These are phyloP conservation scores for Desmodesmus armatus DNA, from an alignment of 139 green algal genomes.

Conservation along the genomic window DNA sequence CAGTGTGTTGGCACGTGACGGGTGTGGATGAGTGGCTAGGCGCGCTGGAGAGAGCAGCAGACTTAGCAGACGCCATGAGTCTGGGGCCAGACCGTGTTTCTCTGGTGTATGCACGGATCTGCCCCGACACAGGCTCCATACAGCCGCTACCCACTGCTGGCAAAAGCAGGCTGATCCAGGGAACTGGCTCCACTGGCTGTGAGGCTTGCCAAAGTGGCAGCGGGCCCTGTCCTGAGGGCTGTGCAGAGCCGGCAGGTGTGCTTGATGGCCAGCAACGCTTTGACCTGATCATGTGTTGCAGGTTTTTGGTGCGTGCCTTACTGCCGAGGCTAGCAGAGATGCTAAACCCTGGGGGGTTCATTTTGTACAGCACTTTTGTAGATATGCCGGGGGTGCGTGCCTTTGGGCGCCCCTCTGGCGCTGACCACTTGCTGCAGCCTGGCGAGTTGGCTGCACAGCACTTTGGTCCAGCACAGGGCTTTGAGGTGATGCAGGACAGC, in stretches of 20 bases:
- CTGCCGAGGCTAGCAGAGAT: slow-evolving; percentile 19
- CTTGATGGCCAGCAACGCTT: background rate
- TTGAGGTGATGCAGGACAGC: slow-evolving; percentile 48
- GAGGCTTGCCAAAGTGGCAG: background rate
- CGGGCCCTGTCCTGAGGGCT: too few species aligned
- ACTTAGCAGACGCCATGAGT: slow-evolving; percentile 19
- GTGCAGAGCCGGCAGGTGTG: too few species aligned
- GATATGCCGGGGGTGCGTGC: slow-evolving; percentile 46
- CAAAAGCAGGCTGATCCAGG: background rate
- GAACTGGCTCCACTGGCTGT: background rate
- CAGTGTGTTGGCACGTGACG: slow-evolving; percentile 44
- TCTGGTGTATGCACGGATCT: slow-evolving; percentile 11
- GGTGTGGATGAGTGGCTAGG: slow-evolving; percentile 52
- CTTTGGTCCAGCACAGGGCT: slow-evolving; percentile 55
- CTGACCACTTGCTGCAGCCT: slow-evolving; percentile 55
- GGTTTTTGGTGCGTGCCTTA: slow-evolving; percentile 55
- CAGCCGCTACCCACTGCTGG: slow-evolving; percentile 2
- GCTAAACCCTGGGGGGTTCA: slow-evolving; percentile 48
- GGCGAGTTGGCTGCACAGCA: slow-evolving; percentile 41
- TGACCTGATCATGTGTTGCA: slow-evolving; percentile 55
- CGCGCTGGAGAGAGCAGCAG: slow-evolving; percentile 33
- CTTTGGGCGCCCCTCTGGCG: slow-evolving; percentile 51
- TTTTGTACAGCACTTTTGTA: slow-evolving; percentile 60
- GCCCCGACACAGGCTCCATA: background rate
- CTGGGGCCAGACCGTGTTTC: background rate